Percentiles rank a stretch among this genome's conserved stretches.
phyloP scores from a whole-genome alignment of 305 asterid species.

The Fraxinus latifolia region DNA sequence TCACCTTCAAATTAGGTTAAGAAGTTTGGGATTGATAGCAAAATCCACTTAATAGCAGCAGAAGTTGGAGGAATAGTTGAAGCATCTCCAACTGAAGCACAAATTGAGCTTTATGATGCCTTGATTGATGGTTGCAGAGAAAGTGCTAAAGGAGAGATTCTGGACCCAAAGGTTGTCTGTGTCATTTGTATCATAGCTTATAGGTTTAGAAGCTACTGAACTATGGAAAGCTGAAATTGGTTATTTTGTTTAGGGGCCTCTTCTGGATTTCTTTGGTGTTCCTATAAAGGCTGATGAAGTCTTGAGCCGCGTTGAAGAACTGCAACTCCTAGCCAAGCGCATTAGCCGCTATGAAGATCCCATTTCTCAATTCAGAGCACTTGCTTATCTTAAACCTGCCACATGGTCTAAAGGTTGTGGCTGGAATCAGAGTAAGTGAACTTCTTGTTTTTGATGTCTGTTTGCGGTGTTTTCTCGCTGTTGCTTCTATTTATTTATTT shows the following conservation, averaged over 20 bases:
- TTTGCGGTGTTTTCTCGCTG: conserved; percentile 3
- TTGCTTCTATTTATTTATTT: neutral
- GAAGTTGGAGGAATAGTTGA: conserved; percentile 98
- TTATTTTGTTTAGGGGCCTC: conserved; percentile 66
- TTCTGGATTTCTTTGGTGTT: conserved; percentile 95
- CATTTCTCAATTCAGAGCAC: conserved; percentile 76
- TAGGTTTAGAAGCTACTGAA: conserved; percentile 15
- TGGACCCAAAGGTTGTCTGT: conserved; percentile 73
- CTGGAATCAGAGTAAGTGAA: conserved; percentile 96
- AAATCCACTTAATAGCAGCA: conserved; percentile 72
- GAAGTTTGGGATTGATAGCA: conserved; percentile 93
- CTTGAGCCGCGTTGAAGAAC: conserved; percentile 88
- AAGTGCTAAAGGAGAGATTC: conserved; percentile 66
- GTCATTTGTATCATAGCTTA: conserved; percentile 6
- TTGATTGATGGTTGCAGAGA: conserved; percentile 93
- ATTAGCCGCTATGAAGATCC: conserved; percentile 87
- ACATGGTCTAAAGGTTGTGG: conserved; percentile 99
- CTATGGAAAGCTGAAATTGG: conserved; percentile 32
- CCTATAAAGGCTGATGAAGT: conserved; percentile 96
- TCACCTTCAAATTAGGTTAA: conserved; percentile 59
- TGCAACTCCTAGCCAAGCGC: conserved; percentile 93
- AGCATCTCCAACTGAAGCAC: conserved; percentile 89
- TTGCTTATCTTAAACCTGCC: conserved; percentile 85
- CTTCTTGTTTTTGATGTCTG: neutral
- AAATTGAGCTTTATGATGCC: conserved; percentile 92